Base-by-base conservation (phyloP, 257 asterid genomes). In the Vinca minor region DNA sequence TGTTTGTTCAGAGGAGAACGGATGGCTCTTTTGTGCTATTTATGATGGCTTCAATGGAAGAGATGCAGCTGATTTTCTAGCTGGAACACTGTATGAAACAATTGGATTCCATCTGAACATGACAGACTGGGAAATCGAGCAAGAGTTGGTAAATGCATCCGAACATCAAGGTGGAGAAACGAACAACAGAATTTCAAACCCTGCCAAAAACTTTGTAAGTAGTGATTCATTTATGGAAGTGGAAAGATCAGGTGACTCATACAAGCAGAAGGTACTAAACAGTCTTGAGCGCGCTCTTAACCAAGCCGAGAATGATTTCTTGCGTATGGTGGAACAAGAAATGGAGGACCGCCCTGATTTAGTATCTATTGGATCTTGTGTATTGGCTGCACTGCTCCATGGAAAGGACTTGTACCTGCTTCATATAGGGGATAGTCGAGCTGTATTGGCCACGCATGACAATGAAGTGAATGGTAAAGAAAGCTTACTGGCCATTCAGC, bases 321-420 rank as follows among this genome's bases (percentile, higher is more conserved):
- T 93, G 35, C 83, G 77, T 79, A 90, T 85, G 97, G 97, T 93
- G 26, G 99, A 93, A 52, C 94, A 78, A 39, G 99, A 93, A 87
- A 93, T 93, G 99, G 97, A 93, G 26, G 96, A 85, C 21, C 93
- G 99, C 2, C 99, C 97, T 11, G 94, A 93, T 76, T 67, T 93
- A 59, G 99, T 89, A 2, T 87, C 95, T 0, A 78, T 93, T 50
- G 99, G 99, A 35, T 87, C 95, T 64, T 89, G 99, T 44, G 96
- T 89, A 15, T 70, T 89, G 61, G 79, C 82, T 68, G 84, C 73
- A 62, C 79, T 89, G 54, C 83, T 93, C 56, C 87, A 76, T 26
- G 97, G 97, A 71, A 87, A 87, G 34, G 81, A 84, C 71, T 71
- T 93, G 76, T 89, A 89, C 67, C 68, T 89, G 74, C 81, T 93